Evolutionary conservation across 129 eudicot genomes (phyloP), one percentile per base, ranked within the genome.

Genomic region (Glebionis coronaria): DNA sequence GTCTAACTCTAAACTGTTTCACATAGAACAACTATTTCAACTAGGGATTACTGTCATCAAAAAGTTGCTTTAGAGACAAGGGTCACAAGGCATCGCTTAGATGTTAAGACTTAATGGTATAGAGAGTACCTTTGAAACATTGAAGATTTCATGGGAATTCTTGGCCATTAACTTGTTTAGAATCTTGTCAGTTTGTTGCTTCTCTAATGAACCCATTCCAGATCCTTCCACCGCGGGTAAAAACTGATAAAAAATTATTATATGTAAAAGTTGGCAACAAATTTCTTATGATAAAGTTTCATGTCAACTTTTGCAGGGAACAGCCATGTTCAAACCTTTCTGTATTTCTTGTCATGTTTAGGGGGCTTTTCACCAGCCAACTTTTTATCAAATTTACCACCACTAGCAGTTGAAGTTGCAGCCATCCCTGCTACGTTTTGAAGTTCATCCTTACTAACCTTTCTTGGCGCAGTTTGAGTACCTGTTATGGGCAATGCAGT

Each of bases 371-470:
- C 99, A 61, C 99, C 99, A 0, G 87, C 80, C 76, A 94, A 75
- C 45, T 87, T 94, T 83, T 90, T 94, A 83, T 90, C 97, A 71
- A 94, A 94, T 74, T 94, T 94, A 56, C 99, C 99, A 20, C 95
- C 92, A 51, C 99, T 94, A 18, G 99, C 99, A 18, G 99, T 94
- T 63, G 99, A 76, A 73, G 83, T 87, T 73, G 95, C 97, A 31
- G 99, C 99, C 87, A 88, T 79, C 56, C 99, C 99, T 44, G 97
- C 99, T 25, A 94, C 95, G 76, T 84, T 85, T 62, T 78, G 88
- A 13, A 94, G 70, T 76, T 87, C 97, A 42, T 79, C 89, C 73
- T 94, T 94, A 76, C 90, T 80, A 31, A 83, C 81, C 79, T 85
- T 89, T 74, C 83, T 94, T 31, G 97, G 90, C 23, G 78, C 84